Conservation (phyloP, 805 yeast genomes). For the Suhomyces prunicola region DNA sequence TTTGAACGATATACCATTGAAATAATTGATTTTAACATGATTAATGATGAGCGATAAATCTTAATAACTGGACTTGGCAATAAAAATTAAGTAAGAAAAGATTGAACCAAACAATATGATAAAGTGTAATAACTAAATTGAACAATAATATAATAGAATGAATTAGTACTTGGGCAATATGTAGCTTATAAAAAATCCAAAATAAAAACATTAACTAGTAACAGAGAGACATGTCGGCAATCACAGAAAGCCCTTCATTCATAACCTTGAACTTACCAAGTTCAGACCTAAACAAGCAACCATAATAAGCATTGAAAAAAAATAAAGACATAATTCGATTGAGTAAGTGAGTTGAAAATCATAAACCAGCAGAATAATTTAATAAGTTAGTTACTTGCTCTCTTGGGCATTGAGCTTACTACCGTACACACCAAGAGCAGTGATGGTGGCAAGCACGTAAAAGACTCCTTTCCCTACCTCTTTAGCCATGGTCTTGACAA, state of each 20-base stretch:
- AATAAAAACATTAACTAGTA: background rate
- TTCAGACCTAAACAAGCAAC: background rate
- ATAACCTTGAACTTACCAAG: background rate
- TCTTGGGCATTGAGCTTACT: slow-evolving; percentile 11
- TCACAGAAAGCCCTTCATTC: background rate
- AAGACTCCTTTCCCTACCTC: slow-evolving; percentile 32
- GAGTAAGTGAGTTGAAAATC: background rate
- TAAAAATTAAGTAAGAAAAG: too few species aligned
- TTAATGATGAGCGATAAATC: too few species aligned
- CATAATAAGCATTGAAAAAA: background rate
- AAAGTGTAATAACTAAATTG: too few species aligned
- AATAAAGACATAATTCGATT: background rate
- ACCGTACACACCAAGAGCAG: slow-evolving; percentile 39
- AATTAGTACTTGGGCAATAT: background rate
- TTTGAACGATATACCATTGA: too few species aligned
- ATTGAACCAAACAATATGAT: too few species aligned
- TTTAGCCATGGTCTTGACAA: slow-evolving; percentile 18
- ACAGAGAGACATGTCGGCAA: background rate
- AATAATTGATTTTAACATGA: too few species aligned
- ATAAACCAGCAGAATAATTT: background rate
- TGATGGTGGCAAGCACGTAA: slow-evolving; percentile 30
- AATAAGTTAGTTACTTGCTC: background rate
- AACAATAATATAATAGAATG: too few species aligned
- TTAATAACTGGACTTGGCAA: too few species aligned
- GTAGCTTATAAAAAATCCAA: background rate